Evolutionary conservation across 306 rosid species (phyloP), one percentile per base, ranked within the genome.

Genomic region (Begonia peltatifolia): DNA sequence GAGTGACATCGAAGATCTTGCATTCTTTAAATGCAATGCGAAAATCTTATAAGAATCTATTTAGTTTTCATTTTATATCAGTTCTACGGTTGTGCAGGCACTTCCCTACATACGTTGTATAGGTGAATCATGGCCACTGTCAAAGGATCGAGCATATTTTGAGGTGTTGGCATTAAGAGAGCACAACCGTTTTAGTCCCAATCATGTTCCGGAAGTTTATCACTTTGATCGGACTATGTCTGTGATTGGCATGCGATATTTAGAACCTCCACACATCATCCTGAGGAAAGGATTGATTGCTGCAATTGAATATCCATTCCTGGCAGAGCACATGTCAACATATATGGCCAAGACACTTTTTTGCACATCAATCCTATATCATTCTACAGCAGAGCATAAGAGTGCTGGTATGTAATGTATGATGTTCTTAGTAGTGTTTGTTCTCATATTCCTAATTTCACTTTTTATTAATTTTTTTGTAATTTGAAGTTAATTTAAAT

Each of bases 121-220:
- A 6, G 97, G 97, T 16, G 97, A 90, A 60, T 82, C 95, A 53
- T 90, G 97, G 97, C 94, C 94, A 2, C 80, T 90, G 87, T 80
- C 95, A 0, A 90, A 71, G 75, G 97, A 90, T 59, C 73, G 95
- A 66, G 94, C 95, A 1, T 85, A 90, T 58, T 90, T 85, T 73
- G 97, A 85, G 79, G 58, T 87, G 2, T 14, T 71, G 66, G 75
- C 57, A 2, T 62, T 87, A 42, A 76, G 50, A 36, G 69, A 72
- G 60, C 67, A 72, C 10, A 66, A 66, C 13, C 58, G 53, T 16
- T n/a, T n/a, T n/a, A n/a, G n/a, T n/a, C n/a, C n/a, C n/a, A n/a
- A n/a, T n/a, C 84, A 87, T 69, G 83, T 76, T 11, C 96, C 96
- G 0, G 81, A 81, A 67, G 85, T 87, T 8, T 84, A 80, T 56